Evolutionary conservation across 768 basidiomycete species (phyloP).

Genomic region (Myochromella boudieri): DNA sequence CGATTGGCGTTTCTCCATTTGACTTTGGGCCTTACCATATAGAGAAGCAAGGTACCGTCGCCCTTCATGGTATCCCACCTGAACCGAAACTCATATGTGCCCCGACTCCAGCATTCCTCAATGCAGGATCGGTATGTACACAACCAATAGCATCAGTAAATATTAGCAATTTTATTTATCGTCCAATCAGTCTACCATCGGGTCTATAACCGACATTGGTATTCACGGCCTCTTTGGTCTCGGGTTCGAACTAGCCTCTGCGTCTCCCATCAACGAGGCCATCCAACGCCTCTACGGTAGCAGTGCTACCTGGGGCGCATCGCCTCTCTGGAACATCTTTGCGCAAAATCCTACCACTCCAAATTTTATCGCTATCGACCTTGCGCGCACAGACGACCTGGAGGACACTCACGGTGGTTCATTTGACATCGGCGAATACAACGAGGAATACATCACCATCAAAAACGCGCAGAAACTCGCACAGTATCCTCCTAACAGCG

Average conservation of each 20-base stretch:
- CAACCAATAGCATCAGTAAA: neutral
- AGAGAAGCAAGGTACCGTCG: slow-evolving; percentile 19
- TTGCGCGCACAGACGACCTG: slow-evolving; percentile 39
- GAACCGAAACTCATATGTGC: too few species aligned
- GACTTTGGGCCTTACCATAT: slow-evolving; percentile 30
- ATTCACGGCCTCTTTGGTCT: slow-evolving; percentile 36
- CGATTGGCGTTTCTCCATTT: slow-evolving; percentile 31
- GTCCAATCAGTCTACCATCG: slow-evolving; percentile 15
- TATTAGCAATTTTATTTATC: too few species aligned
- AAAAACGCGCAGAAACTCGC: slow-evolving; percentile 27
- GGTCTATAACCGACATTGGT: slow-evolving; percentile 18
- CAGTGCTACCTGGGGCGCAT: slow-evolving; percentile 29
- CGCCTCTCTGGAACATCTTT: slow-evolving; percentile 42
- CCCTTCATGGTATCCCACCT: too few species aligned
- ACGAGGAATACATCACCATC: slow-evolving; percentile 29
- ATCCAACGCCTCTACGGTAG: slow-evolving; percentile 23
- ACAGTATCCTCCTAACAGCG: slow-evolving; percentile 31
- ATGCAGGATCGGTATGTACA: slow-evolving; percentile 17
- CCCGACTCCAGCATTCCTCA: slow-evolving; percentile 34
- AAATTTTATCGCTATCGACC: slow-evolving; percentile 41
- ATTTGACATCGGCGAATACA: slow-evolving; percentile 43
- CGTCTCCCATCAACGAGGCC: slow-evolving; percentile 28
- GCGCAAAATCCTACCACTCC: slow-evolving; percentile 30
- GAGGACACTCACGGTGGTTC: slow-evolving; percentile 40
- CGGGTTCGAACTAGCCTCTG: slow-evolving; percentile 28